Base-by-base conservation (phyloP, 192 early-diverging fungal genomes). In the Coemansia sp. region DNA sequence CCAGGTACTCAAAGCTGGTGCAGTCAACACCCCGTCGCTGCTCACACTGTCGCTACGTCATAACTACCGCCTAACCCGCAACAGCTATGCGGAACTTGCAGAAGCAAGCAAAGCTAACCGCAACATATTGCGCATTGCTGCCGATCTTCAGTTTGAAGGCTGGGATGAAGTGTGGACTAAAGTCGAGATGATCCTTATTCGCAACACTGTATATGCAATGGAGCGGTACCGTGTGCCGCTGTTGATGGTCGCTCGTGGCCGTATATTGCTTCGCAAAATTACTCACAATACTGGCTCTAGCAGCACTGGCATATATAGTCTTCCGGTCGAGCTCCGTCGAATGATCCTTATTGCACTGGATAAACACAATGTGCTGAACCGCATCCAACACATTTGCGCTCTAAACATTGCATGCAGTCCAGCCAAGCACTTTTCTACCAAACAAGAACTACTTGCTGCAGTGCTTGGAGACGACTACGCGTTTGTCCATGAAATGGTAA, bases 161-260 rank as follows among this genome's bases (percentile, higher is more conserved):
- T 75, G 73, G 73, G 37, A 67, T 17, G 23, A 22, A 2, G 67
- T 63, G 35, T 75, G 73, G 67, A 24, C 49, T 10, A 62, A 57
- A 12, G 57, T 56, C 9, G 67, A 69, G 17, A 5, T 45, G 2
- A 47, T 67, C 1, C 54, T 75, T 48, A 62, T 66, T 11, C 38
- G 23, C 66, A 75, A 75, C 51, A 75, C 66, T 0, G 35, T 65
- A 22, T 52, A 37, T 3, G 73, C 73, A 8, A 50, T 75, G 22
- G 73, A 75, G 22, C 51, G 67, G 23, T 69, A 66, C 66, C 56
- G 43, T n/a, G 73, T 51, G 6, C 73, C 73, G 2, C 24, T 75
- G 59, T 60, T 69, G 19, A 75, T 69, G 39, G 73, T 69, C 15
- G 61, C 73, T 2, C 64, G 73, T 5, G 73, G 73, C 10, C 73